phyloP scores from a whole-genome alignment of 2,329 filamentous ascomycete species.

The Botrytis squamosa region DNA sequence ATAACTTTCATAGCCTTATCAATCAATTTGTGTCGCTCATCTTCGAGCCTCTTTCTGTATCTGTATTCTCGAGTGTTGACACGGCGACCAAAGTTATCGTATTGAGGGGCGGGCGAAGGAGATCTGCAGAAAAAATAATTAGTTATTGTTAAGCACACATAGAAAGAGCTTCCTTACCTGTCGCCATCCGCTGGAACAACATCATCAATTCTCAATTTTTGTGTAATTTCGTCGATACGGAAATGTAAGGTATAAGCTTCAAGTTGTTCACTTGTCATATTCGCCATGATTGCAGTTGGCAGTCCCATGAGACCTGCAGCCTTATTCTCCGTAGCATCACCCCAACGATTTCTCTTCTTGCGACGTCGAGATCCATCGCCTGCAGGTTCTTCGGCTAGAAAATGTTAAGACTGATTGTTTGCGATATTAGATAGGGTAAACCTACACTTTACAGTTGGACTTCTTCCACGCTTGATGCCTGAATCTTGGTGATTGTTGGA shows the following conservation, averaged over 20 bases:
- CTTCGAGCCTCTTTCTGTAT: constrained; percentile 96
- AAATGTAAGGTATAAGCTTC: constrained; percentile 96
- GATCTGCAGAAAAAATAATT: constrained; percentile 58
- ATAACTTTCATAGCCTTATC: constrained; percentile 99
- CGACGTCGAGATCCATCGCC: constrained; percentile 78
- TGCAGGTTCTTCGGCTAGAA: constrained; percentile 35
- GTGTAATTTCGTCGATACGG: constrained; percentile 97
- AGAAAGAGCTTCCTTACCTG: constrained; percentile 60
- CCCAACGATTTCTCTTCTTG: constrained; percentile 99
- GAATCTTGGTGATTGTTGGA: constrained; percentile 34
- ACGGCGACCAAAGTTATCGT: constrained; percentile 99
- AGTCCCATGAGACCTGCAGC: constrained; percentile 96
- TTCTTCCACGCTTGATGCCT: constrained; percentile 80
- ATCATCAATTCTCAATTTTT: constrained; percentile 98
- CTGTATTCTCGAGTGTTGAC: constrained; percentile 98
- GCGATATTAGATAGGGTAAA: constrained; percentile 27
- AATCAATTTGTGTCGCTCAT: constrained; percentile 97
- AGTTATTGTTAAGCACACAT: not conserved
- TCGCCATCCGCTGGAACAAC: constrained; percentile 96
- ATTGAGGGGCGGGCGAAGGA: constrained; percentile 91
- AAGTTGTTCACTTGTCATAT: constrained; percentile 98
- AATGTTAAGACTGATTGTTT: constrained; percentile 24
- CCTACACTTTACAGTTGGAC: constrained; percentile 72
- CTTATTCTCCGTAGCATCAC: constrained; percentile 96
- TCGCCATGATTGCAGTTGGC: constrained; percentile 91